Evolutionary conservation across 1,139 yeast species (phyloP), one percentile per base, ranked within the genome.

Genomic region (Debaryomyces subglobosus): DNA sequence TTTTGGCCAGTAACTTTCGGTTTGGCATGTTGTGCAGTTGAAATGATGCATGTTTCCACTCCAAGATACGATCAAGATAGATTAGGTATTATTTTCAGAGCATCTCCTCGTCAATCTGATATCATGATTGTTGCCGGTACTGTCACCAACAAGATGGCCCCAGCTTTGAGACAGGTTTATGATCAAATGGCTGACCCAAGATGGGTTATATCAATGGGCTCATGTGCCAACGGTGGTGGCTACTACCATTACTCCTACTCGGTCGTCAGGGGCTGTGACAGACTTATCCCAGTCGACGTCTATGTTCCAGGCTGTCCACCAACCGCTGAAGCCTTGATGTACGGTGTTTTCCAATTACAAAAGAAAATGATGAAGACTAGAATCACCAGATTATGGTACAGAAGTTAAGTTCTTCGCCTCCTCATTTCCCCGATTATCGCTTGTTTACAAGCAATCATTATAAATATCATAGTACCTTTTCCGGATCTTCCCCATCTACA

Each of bases 1-100:
- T 89, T 89, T 69, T 89, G 96, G 96, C 96, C 96, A 12, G 95
- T 89, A 46, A 89, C 96, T 43, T 89, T 89, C 69, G 96, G 96
- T 38, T 77, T 89, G 63, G 96, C 96, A 7, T 89, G 96, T 72
- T 89, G 96, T 75, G 96, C 96, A 53, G 96, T 89, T 42, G 96
- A 89, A 72, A 89, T 89, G 96, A 89, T 89, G 96, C 96, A 89
- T 71, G 89, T 86, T 40, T 89, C 96, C 25, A 85, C 96, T 51
- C 96, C 96, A 54, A 79, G 96, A 68, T 89, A 89, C 72, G 96
- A 89, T 74, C 96, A 89, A 74, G 96, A 89, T 76, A 84, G 96
- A 68, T 78, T 89, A 67, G 96, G 96, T 62, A 89, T 89, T 66
- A 89, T 89, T 81, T 89, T 89, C 82, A 85, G 96, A 77, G 96